Conservation (phyloP, 2,329 filamentous ascomycete genomes). For the Fusarium ambrosium region DNA sequence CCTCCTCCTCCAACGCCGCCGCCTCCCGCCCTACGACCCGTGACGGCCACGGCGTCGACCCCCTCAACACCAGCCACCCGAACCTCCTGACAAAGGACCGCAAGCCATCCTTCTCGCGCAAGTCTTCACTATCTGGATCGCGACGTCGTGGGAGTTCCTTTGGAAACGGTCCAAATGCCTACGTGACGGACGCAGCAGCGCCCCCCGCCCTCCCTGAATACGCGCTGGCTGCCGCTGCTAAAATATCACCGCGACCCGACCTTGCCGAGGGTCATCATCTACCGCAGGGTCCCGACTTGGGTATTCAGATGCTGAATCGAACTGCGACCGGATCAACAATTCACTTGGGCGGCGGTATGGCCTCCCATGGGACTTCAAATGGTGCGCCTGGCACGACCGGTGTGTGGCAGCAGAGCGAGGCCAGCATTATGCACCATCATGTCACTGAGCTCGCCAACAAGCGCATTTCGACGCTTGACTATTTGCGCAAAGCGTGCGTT, state of each 20-base stretch:
- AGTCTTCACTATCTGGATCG: constrained; percentile 65
- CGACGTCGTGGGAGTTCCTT: constrained; percentile 58
- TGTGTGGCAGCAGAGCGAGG: constrained; percentile 60
- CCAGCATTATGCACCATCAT: constrained; percentile 67
- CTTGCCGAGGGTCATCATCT: constrained; percentile 29
- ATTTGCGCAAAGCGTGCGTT: constrained; percentile 89
- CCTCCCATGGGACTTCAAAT: constrained; percentile 25
- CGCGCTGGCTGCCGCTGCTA: constrained; percentile 64
- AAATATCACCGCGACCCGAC: constrained; percentile 51
- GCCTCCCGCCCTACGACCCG: constrained; percentile 54
- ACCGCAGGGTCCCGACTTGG: constrained; percentile 52
- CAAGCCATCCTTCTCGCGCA: constrained; percentile 67
- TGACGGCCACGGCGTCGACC: constrained; percentile 52
- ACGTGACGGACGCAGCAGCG: constrained; percentile 60
- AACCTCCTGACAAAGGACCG: constrained; percentile 60
- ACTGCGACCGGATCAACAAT: constrained; percentile 54
- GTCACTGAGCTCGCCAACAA: constrained; percentile 91
- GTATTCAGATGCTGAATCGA: constrained; percentile 61
- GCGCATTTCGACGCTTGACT: constrained; percentile 93
- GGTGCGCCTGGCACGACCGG: constrained; percentile 31
- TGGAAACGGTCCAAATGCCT: constrained; percentile 53
- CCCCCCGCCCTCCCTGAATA: constrained; percentile 69
- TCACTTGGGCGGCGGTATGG: constrained; percentile 35
- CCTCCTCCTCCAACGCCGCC: constrained; percentile 46
- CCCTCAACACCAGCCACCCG: constrained; percentile 40